Percentiles rank a stretch among this genome's conserved stretches.
Conservation (phyloP, 768 basidiomycete species). For the Termitomyces sp. region DNA sequence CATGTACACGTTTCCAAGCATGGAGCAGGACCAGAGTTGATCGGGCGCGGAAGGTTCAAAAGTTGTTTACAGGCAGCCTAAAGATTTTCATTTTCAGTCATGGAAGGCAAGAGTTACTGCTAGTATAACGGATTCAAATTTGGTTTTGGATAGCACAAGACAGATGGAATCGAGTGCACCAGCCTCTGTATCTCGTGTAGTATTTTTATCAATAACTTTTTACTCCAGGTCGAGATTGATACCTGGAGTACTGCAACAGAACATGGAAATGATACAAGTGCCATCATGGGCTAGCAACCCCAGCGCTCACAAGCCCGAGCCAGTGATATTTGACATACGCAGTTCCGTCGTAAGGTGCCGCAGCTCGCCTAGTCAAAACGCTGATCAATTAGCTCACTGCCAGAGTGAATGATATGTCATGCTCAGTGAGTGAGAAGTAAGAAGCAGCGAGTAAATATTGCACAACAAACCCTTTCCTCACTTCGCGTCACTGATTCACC, state of each 20-base stretch:
- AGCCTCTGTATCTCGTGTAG: background rate
- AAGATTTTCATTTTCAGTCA: background rate
- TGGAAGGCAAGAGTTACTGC: background rate
- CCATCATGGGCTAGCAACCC: background rate
- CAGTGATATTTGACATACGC: background rate
- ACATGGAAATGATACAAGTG: background rate
- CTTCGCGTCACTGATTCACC: constrained; percentile 5
- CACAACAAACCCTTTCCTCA: constrained; percentile 2
- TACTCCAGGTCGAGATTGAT: background rate
- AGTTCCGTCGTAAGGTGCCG: background rate
- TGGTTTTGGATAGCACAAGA: background rate
- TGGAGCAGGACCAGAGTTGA: background rate
- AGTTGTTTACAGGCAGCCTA: background rate
- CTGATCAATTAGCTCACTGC: no score
- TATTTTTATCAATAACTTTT: background rate
- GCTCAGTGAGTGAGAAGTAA: background rate
- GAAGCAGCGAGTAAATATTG: background rate
- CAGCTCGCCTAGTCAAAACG: background rate
- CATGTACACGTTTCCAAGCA: background rate
- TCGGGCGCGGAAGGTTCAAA: background rate
- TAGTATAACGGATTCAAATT: background rate
- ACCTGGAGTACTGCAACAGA: background rate
- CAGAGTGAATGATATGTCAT: no score
- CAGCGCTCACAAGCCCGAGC: background rate
- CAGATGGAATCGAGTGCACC: background rate